Evolutionary conservation across 1,284 basidiomycete genomes (phyloP), one percentile per base, ranked within the genome.

Genomic region (Fomitopsis schrenkii): DNA sequence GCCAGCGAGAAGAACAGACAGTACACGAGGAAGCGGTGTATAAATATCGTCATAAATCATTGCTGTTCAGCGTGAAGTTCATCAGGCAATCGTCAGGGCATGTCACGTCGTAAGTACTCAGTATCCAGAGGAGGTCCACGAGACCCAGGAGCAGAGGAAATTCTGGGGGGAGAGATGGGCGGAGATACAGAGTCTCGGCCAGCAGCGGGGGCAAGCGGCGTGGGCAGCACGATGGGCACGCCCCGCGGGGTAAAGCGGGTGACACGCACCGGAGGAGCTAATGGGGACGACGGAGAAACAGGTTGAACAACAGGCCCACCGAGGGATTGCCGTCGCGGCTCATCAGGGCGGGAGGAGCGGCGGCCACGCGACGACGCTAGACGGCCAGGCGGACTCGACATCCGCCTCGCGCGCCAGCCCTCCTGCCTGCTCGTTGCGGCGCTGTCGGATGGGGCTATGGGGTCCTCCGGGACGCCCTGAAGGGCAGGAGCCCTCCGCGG

Each of bases 141-240:
- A n/a, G 52, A 6, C 33, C 35, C 35, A 22, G 17, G 36, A 36
- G 52, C 9, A 9, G 50, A 26, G 8, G 28, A 54, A 19, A 30
- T 26, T 7, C 36, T 7, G 35, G 15, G 36, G 3, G 52, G 10
- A 10, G 52, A 22, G 8, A 30, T 28, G 6, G 52, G 28, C 17
- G 52, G 36, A 28, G 35, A 38, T 15, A 19, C 17, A n/a, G 52
- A 40, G 19, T 10, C 22, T 35, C 8, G n/a, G 35, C 52, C 52
- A 38, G 52, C 46, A 3, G 57, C 55, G 8, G 66, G 44, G 1
- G 66, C 67, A 1, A 70, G 60, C 35, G 64, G 68, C 5, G 68
- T 26, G 3, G 68, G 68, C 12, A 70, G 61, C 9, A 68, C 64
- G 38, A 70, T 65, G 33, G 57, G 56, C 22, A 64, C 65, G 36